Evolutionary conservation across 2,329 filamentous ascomycete species (phyloP), one percentile per base, ranked within the genome.

Genomic region (Ilyonectria mors-panacis): DNA sequence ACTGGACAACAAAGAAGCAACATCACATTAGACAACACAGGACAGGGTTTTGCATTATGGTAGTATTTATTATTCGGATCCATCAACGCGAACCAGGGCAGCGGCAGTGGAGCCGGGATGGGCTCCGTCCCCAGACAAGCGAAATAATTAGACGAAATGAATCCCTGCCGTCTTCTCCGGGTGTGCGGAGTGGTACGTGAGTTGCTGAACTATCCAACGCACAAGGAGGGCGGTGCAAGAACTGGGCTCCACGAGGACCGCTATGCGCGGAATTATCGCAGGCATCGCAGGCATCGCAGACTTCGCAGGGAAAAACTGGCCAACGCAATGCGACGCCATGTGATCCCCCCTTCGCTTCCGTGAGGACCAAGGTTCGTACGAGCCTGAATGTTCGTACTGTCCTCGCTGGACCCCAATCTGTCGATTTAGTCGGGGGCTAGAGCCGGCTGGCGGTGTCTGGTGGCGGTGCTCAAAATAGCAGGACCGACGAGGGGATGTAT

Each of bases 381-480:
- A 15, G 51, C 4, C 19, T 35, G 30, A 21, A 33, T 12, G 30
- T 54, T 55, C 50, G 63, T 60, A 39, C 50, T 30, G 44, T 56
- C 37, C 45, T 44, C 55, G 51, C 10, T 56, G 51, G 59, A 39
- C 42, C 47, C 56, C n/a, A 50, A 37, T 28, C 44, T 26, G 53
- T 48, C 9, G 33, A 54, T 54, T 63, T 63, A 63, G 59, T 42
- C 55, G 48, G 47, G 30, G 59, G 19, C 54, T 58, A 50, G 56
- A 59, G 44, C 60, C 48, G 58, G 57, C 39, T 64, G 56, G 55
- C 23, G 26, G 19, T 65, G 58, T 15, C 59, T 37, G 65, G 67
- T 68, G 61, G 67, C 60, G 51, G 51, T 60, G 65, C 58, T 67
- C 26, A 61, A 45, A 69, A 62, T 62, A 65, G 44, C 51, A 60